phyloP scores from a whole-genome alignment of 129 eudicot species.

The Flaveria sonorensis region DNA sequence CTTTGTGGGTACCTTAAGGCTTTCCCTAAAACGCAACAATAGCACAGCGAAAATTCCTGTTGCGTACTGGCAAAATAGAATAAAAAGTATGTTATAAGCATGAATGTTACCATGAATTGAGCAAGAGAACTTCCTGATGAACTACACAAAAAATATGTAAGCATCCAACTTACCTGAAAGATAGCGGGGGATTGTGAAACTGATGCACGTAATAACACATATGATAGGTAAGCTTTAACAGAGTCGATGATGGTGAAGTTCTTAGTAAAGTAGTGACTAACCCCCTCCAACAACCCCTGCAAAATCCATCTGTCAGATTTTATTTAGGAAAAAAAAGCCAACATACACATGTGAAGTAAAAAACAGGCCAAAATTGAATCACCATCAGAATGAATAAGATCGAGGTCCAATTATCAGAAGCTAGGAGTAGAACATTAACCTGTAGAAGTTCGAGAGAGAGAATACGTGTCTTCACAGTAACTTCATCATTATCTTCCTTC shows the following conservation, averaged over 20 bases:
- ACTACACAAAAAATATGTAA: slow-evolving; percentile 13
- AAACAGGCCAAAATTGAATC: background rate
- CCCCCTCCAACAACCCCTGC: slow-evolving; percentile 95
- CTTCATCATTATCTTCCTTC: slow-evolving; percentile 97
- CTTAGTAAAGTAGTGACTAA: slow-evolving; percentile 76
- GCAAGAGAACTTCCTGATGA: slow-evolving; percentile 5
- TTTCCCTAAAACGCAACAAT: slow-evolving; percentile 83
- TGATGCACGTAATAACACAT: slow-evolving; percentile 82
- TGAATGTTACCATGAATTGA: background rate
- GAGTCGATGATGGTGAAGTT: slow-evolving; percentile 89
- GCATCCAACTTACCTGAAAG: slow-evolving; percentile 66
- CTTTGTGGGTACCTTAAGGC: slow-evolving; percentile 64
- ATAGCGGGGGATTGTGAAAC: slow-evolving; percentile 74
- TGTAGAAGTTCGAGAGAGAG: slow-evolving; percentile 95
- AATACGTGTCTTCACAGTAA: slow-evolving; percentile 82
- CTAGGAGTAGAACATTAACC: slow-evolving; percentile 43
- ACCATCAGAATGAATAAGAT: background rate
- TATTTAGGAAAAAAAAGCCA: background rate
- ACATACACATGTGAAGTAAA: slow-evolving; percentile 8
- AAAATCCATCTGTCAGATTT: slow-evolving; percentile 24
- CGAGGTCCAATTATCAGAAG: slow-evolving; percentile 13
- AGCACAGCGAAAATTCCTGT: slow-evolving; percentile 87
- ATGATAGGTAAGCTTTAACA: slow-evolving; percentile 88
- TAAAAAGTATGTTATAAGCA: slow-evolving; percentile 22
- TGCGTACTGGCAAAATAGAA: slow-evolving; percentile 65